Evolutionary conservation across 2,329 filamentous ascomycete genomes (phyloP).

Genomic region (Scytalidium sp.): DNA sequence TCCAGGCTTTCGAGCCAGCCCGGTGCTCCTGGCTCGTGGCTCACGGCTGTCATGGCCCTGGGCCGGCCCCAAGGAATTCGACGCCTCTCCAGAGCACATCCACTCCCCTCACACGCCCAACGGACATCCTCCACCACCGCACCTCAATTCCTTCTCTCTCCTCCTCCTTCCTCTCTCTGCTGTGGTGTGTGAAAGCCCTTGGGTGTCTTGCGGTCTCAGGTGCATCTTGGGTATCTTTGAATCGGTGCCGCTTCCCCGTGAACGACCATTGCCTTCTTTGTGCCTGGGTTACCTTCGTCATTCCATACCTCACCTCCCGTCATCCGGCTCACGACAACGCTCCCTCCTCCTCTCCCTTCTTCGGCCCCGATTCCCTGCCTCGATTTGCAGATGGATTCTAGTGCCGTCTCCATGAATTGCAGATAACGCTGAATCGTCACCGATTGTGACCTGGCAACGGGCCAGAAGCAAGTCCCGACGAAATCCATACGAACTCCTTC

Average conservation of each 20-base stretch:
- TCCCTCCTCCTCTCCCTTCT: background rate
- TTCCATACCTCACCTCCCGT: background rate
- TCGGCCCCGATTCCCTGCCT: background rate
- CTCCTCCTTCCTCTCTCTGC: background rate
- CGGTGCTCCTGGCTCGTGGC: background rate
- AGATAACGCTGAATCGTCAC: background rate
- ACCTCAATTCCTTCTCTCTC: background rate
- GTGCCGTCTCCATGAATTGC: background rate
- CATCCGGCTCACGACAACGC: background rate
- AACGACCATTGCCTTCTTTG: background rate
- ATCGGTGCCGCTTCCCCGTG: background rate
- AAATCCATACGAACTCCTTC: slow-evolving; percentile 5
- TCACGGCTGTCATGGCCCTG: background rate
- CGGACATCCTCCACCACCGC: background rate
- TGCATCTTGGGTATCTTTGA: no score
- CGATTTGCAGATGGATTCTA: background rate
- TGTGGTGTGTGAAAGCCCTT: background rate
- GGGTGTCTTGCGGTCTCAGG: no score
- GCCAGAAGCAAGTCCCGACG: slow-evolving; percentile 9
- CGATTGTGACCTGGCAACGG: slow-evolving; percentile 17
- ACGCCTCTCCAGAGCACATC: background rate
- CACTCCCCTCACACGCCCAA: background rate
- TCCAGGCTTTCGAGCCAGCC: no score
- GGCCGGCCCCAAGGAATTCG: background rate
- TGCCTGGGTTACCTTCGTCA: background rate